Percentiles rank a stretch among this genome's conserved stretches.
These are phyloP conservation scores for Yarrowia porcina DNA, from an alignment of 805 yeast genomes.

Conservation along the genomic window DNA sequence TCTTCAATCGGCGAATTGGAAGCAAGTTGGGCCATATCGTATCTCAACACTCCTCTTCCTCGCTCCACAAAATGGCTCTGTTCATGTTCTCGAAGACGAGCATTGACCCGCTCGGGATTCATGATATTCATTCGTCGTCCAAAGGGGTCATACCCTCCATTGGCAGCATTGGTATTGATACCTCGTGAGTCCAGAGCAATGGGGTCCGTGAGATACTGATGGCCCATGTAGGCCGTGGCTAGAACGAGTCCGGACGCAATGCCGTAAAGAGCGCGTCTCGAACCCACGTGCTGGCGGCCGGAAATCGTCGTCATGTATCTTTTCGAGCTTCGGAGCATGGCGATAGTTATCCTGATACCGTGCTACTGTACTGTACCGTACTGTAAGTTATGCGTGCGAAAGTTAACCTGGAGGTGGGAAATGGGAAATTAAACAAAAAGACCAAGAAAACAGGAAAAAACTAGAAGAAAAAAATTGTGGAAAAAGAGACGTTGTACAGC, in stretches of 20 bases:
- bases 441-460: too few relatives aligned
- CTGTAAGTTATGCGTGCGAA: too few relatives aligned
- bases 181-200: slow-evolving; percentile 20
- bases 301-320: slow-evolving; percentile 12
- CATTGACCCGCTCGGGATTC: slow-evolving; percentile 59
- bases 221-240: slow-evolving; percentile 22
- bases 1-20: slow-evolving; percentile 94
- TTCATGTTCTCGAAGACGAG: slow-evolving; percentile 65
- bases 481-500: too few relatives aligned
- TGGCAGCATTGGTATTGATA: slow-evolving; percentile 9
- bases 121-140: slow-evolving; percentile 27
- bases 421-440: too few relatives aligned
- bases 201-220: slow-evolving; percentile 18
- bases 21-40: slow-evolving; percentile 85
- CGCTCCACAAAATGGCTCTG: slow-evolving; percentile 78
- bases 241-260: slow-evolving; percentile 9
- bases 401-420: too few relatives aligned
- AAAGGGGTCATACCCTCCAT: slow-evolving; percentile 21
- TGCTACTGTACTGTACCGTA: too few relatives aligned
- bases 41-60: slow-evolving; percentile 82
- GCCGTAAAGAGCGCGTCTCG: slow-evolving; percentile 13
- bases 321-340: slow-evolving; percentile 16
- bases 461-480: too few relatives aligned
- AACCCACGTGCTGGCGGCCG: not conserved
- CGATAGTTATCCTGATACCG: too few relatives aligned